phyloP scores from a whole-genome alignment of 305 asterid genomes.

The Withania somnifera region DNA sequence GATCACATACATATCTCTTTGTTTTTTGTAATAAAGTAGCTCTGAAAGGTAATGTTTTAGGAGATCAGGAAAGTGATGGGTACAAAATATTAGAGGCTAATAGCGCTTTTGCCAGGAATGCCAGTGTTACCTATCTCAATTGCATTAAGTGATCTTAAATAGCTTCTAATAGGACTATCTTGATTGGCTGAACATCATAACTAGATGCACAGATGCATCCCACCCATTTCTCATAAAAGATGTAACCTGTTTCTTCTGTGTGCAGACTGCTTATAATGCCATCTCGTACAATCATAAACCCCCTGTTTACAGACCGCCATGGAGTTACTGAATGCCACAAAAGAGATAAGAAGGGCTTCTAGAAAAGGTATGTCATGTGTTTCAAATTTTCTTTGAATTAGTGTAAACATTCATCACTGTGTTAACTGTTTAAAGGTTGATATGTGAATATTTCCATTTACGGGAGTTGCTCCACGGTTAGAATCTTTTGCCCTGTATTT shows the following conservation, averaged over 20 bases:
- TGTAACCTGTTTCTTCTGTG: neutral
- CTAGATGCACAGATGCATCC: neutral
- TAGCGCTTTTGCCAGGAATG: neutral
- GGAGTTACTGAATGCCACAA: constrained; percentile 62
- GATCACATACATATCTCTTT: constrained; percentile 28
- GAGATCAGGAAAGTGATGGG: neutral
- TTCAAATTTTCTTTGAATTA: neutral
- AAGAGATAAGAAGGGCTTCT: constrained; percentile 60
- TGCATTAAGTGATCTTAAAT: neutral
- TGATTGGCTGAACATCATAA: neutral
- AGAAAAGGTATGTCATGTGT: constrained; percentile 33
- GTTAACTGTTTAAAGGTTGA: neutral
- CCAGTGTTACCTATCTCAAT: neutral
- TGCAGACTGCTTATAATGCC: constrained; percentile 57
- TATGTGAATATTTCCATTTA: neutral
- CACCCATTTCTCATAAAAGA: neutral
- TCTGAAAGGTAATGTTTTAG: neutral
- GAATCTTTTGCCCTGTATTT: neutral
- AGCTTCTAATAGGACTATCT: neutral
- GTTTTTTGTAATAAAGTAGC: constrained; percentile 2
- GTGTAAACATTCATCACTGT: neutral
- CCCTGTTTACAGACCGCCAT: constrained; percentile 66
- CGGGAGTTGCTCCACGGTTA: neutral
- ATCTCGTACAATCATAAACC: constrained; percentile 70
- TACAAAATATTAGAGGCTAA: neutral